Base-by-base conservation (phyloP, 805 yeast species). In the Monosporozyma aerobia region DNA sequence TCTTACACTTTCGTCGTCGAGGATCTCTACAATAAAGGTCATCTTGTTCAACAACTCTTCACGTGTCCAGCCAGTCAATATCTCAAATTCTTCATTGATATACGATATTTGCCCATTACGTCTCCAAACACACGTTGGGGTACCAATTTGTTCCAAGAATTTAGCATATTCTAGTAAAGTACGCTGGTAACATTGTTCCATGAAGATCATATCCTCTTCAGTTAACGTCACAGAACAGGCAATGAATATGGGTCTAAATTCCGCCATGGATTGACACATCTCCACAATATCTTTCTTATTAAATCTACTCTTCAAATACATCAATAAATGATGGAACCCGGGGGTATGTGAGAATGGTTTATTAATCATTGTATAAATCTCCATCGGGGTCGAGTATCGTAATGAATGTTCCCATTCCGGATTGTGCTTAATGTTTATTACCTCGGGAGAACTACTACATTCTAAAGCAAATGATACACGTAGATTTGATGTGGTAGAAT, bases 121-220 rank as follows among this genome's bases (percentile, higher is more conserved):
- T 58, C 99, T 75, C 98, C 98, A 92, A 3, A 90, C 92, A 23
- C 92, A 79, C 0, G 97, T 90, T 2, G 98, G 98, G 0, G 97
- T 92, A 0, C 97, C 97, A 35, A 89, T 81, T 22, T 86, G 81
- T 23, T 82, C 77, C 41, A 94, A 85, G 65, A 87, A 87, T 66
- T 84, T 86, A 55, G 89, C 90, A 66, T 90, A 92, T 55, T 95
- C 96, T 45, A 92, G 71, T 39, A 92, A 72, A 0, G 98, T 90
- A 46, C 99, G 73, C 68, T 92, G 98, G 71, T 90, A 92, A 60
- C 96, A 87, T 71, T 92, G 95, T 65, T 92, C 99, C 85, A 94
- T 89, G 63, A 92, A 92, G 2, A 92, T 86, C 68, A 90, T 75
- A 67, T 92, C 99, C 44, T 87, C 95, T 60, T 88, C 96, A 53